Conservation (phyloP, 2,329 filamentous ascomycete species). For the Leptographium wingfieldii region DNA sequence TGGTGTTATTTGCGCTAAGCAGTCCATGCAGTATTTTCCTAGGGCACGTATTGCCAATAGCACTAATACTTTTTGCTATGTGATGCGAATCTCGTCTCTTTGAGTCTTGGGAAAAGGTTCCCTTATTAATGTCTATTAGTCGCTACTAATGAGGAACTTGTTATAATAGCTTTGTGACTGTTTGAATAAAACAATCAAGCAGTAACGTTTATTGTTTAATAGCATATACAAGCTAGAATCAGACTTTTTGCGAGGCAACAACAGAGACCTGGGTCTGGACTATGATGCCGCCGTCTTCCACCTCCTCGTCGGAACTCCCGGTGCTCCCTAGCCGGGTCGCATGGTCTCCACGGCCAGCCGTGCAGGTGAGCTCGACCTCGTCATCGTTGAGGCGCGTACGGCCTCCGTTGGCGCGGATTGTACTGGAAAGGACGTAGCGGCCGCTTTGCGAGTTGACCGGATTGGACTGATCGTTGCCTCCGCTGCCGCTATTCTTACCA, state of each 20-base stretch:
- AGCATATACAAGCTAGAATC: background rate
- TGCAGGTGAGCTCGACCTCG: background rate
- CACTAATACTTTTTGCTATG: too few species aligned
- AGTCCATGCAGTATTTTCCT: too few species aligned
- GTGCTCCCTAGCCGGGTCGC: background rate
- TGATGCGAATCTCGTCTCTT: too few species aligned
- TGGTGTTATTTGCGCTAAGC: too few species aligned
- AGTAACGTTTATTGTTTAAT: too few species aligned
- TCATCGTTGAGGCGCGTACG: background rate
- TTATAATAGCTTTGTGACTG: too few species aligned
- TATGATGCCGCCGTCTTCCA: background rate
- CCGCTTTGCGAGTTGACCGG: background rate
- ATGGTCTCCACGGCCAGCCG: background rate
- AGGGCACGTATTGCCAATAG: too few species aligned
- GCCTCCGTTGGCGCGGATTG: background rate
- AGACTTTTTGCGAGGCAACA: background rate
- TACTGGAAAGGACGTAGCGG: background rate
- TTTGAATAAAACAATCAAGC: too few species aligned
- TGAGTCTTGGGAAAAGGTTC: too few species aligned
- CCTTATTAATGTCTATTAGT: too few species aligned
- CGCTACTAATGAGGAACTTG: too few species aligned
- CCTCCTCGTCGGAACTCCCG: background rate
- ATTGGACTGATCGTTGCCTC: too few species aligned
- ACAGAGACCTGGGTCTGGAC: background rate
- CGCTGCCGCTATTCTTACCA: background rate